Evolutionary conservation across 768 basidiomycete species (phyloP).

Genomic region (Boletus pseudo-olivaceus): DNA sequence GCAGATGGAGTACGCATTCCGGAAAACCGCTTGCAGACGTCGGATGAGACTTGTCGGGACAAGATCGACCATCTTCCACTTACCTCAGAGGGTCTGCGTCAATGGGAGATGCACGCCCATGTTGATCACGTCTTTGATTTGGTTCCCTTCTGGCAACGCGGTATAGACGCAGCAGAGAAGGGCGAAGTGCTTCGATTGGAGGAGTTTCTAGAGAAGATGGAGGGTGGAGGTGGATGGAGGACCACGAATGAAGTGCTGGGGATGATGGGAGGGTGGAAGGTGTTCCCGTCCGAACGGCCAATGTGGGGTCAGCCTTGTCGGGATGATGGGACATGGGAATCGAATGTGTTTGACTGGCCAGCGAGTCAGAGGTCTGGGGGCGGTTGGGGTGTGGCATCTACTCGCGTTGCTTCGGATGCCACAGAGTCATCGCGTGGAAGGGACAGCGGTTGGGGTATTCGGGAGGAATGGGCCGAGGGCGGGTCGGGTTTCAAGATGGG

Average conservation of each 20-base stretch:
- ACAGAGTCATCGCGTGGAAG: conserved; percentile 16
- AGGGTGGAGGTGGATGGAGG: conserved; percentile 32
- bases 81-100: conserved; percentile 27
- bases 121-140: conserved; percentile 49
- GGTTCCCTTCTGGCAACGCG: conserved; percentile 53
- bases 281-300: background rate
- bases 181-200: conserved; percentile 43
- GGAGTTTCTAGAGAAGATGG: conserved; percentile 43
- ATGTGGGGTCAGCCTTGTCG: conserved; percentile 10
- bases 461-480: conserved; percentile 13
- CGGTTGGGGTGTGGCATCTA: conserved; percentile 12
- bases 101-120: conserved; percentile 30
- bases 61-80: conserved; percentile 27
- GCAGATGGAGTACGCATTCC: background rate
- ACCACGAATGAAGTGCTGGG: conserved; percentile 27
- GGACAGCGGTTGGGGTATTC: conserved; percentile 18
- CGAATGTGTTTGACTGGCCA: background rate
- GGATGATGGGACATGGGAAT: conserved; percentile 9
- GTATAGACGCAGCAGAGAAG: conserved; percentile 44
- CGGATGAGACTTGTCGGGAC: conserved; percentile 29
- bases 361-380: conserved; percentile 1
- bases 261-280: conserved; percentile 28
- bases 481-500: background rate
- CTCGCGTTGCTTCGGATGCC: conserved; percentile 13
- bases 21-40: conserved; percentile 8